Base-by-base conservation (phyloP, 129 eudicot genomes). In the Arctium minus region DNA sequence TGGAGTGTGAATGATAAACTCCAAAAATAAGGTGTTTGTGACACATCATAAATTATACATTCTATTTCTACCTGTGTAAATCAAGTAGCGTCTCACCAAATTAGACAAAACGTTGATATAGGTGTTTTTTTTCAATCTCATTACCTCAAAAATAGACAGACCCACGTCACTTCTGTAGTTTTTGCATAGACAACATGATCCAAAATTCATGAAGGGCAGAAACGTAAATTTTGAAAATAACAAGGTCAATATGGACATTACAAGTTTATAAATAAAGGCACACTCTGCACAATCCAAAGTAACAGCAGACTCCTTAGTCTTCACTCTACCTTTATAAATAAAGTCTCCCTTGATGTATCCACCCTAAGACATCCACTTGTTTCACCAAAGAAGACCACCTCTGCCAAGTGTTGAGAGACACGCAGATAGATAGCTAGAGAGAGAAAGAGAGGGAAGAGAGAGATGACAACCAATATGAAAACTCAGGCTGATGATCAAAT, bases 401-500 rank as follows among this genome's bases (percentile, higher is more conserved):
- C 78, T 80, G 81, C 85, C 87, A 76, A 76, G 87, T 75, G 78
- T 76, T 77, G 31, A 75, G 50, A 88, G 2, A 50, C 74, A 81
- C 31, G 5, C 65, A 72, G 48, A 42, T 42, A 36, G 38, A 36
- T 36, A 36, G 3, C 3, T 36, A 36, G 38, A 38, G 1, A 38
- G 50, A 81, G 32, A 85, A 27, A 53, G 12, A 33, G 12, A 85
- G 31, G 81, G 22, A 22, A 79, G 8, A 72, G 44, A 75, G 64
- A 75, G 73, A 85, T 83, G 89, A 79, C 88, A 62, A 87, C 74
- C 72, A 87, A 80, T 79, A 79, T 86, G 82, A 87, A 79, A 80
- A 72, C 79, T 50, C 89, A 77, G 56, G 83, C 48, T 76, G 92
- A 91, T 87, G 97, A 87, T 56, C 93, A 91, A 77, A 91, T 93